Conservation (phyloP, 164 flowering plant species). For the Brasenia schreberi region DNA sequence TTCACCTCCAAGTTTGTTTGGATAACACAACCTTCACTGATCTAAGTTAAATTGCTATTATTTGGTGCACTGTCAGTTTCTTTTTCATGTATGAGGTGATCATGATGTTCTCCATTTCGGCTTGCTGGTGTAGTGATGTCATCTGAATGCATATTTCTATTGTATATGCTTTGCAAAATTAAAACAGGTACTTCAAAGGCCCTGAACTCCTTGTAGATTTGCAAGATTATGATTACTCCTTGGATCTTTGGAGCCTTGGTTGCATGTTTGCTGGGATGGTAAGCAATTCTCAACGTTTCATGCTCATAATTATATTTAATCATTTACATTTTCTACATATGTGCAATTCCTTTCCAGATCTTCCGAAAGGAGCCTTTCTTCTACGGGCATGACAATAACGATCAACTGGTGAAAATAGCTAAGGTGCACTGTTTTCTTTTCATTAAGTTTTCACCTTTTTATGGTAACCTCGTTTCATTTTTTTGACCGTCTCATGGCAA, state of each 20-base stretch:
- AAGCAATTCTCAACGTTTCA: slow-evolving; percentile 9
- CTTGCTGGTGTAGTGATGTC: neutral
- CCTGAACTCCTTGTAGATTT: slow-evolving; percentile 97
- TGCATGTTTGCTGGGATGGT: slow-evolving; percentile 99
- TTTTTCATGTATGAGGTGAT: neutral
- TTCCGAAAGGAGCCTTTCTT: slow-evolving; percentile 61
- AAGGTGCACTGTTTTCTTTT: slow-evolving; percentile 32
- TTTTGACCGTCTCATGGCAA: too few relatives aligned
- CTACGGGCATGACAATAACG: slow-evolving; percentile 95
- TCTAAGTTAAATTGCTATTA: neutral
- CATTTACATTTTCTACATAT: neutral
- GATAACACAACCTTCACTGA: too few relatives aligned
- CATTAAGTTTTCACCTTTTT: too few relatives aligned
- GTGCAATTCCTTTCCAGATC: slow-evolving; percentile 38
- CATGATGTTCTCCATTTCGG: neutral
- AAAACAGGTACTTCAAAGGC: slow-evolving; percentile 86
- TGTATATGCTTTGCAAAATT: slow-evolving; percentile 1
- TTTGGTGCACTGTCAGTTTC: neutral
- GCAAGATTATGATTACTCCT: slow-evolving; percentile 96
- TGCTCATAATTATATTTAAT: neutral
- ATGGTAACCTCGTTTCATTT: too few relatives aligned
- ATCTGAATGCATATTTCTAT: neutral
- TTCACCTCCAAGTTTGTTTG: too few relatives aligned
- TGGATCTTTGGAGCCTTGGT: slow-evolving; percentile 99
- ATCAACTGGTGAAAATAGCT: slow-evolving; percentile 94